Evolutionary conservation across 2,329 filamentous ascomycete genomes (phyloP).

Genomic region (Pyricularia grisea): DNA sequence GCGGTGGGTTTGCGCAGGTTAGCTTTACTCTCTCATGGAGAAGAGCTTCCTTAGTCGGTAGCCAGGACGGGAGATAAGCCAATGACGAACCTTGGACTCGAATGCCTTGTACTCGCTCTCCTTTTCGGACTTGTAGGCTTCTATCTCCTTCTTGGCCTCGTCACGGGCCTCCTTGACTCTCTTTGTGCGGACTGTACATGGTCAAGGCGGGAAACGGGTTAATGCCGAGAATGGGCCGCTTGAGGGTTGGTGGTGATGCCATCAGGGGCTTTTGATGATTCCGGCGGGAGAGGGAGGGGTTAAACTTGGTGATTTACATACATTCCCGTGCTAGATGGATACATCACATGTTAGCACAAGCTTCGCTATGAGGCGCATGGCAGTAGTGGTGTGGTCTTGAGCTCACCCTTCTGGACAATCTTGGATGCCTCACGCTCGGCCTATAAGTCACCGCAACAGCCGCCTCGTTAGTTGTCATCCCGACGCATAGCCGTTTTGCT

Average conservation of each 20-base stretch:
- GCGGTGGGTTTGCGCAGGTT: conserved; percentile 4
- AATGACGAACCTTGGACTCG: conserved; percentile 53
- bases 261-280: neutral
- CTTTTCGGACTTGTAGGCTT: conserved; percentile 81
- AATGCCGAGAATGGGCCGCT: conserved; percentile 15
- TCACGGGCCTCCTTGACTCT: conserved; percentile 92
- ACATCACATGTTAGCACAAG: conserved; percentile 17
- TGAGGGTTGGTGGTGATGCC: neutral
- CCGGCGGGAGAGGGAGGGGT: neutral
- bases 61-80: neutral
- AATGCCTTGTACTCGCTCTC: conserved; percentile 94
- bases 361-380: neutral
- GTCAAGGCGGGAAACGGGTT: neutral
- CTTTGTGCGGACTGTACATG: conserved; percentile 72
- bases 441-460: conserved; percentile 32
- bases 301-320: conserved; percentile 32
- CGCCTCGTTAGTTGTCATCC: neutral
- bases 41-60: neutral
- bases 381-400: neutral
- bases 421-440: conserved; percentile 97
- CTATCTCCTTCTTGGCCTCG: conserved; percentile 97
- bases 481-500: neutral
- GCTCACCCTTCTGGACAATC: conserved; percentile 90
- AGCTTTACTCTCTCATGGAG: conserved; percentile 5
- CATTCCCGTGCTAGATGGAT: conserved; percentile 68